Evolutionary conservation across 352 stramenopile species (phyloP).

Genomic region (Phytophthora quininea): DNA sequence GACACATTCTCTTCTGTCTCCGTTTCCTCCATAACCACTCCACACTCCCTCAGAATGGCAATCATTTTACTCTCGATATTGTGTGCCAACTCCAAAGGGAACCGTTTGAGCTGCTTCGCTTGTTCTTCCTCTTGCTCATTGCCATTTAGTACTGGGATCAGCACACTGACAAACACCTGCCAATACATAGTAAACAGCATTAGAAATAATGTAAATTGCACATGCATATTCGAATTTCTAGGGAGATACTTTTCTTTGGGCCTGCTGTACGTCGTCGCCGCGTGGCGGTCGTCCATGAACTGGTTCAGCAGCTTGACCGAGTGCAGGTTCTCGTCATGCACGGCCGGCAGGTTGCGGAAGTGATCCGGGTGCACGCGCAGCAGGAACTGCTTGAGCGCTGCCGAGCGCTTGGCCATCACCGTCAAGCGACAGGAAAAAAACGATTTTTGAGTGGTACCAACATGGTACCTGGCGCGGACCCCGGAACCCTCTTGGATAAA

Average conservation of each 20-base stretch:
- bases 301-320: constrained; percentile 78
- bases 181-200: constrained; percentile 1
- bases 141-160: constrained; percentile 22
- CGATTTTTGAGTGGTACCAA: neutral
- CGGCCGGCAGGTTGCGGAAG: constrained; percentile 58
- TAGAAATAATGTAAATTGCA: neutral
- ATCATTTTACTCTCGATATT: constrained; percentile 61
- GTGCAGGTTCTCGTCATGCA: constrained; percentile 73
- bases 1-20: constrained; percentile 5
- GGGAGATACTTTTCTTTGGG: constrained; percentile 17
- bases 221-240: neutral
- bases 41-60: constrained; percentile 56
- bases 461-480: constrained; percentile 21
- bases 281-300: constrained; percentile 65
- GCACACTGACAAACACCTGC: constrained; percentile 47
- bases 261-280: constrained; percentile 11
- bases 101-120: constrained; percentile 45
- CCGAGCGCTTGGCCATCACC: constrained; percentile 49
- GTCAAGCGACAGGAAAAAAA: neutral
- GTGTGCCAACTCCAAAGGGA: constrained; percentile 46
- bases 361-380: constrained; percentile 74
- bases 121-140: neutral
- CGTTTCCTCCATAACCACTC: constrained; percentile 32
- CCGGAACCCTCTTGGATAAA: constrained; percentile 28
- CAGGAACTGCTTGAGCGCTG: constrained; percentile 73